Conservation (phyloP, 2,329 filamentous ascomycete species). For the Cordyceps sp. region DNA sequence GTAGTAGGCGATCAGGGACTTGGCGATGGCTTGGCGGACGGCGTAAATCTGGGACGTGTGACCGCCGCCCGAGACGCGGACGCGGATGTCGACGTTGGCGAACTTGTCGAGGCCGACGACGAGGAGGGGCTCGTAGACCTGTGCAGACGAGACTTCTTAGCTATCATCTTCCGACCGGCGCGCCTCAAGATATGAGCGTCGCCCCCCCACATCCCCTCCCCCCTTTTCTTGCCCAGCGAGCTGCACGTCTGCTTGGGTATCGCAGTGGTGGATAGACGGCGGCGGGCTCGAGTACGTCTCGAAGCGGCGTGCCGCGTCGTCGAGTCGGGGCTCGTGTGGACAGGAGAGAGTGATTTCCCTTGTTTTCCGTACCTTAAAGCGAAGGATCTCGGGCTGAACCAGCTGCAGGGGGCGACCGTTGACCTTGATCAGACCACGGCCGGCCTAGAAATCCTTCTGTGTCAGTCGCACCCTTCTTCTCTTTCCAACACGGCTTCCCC, state of each 20-base stretch:
- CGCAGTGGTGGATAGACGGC: too few relatives aligned
- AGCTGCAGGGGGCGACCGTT: conserved; percentile 93
- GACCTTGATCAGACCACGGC: conserved; percentile 80
- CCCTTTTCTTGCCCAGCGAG: too few relatives aligned
- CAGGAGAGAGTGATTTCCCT: too few relatives aligned
- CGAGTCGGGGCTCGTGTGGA: too few relatives aligned
- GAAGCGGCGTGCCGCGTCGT: too few relatives aligned
- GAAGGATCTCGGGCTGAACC: conserved; percentile 89
- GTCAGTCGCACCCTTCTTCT: too few relatives aligned
- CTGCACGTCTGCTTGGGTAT: too few relatives aligned
- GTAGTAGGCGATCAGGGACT: conserved; percentile 69
- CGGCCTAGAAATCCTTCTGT: conserved; percentile 21
- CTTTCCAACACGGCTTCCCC: too few relatives aligned
- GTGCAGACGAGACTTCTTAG: conserved; percentile 2
- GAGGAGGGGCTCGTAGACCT: conserved; percentile 97
- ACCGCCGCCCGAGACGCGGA: conserved; percentile 92
- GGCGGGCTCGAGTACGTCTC: too few relatives aligned
- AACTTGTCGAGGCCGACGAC: conserved; percentile 97
- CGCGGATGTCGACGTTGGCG: conserved; percentile 89
- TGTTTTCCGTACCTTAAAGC: conserved; percentile 67
- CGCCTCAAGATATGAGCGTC: too few relatives aligned
- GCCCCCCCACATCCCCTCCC: too few relatives aligned
- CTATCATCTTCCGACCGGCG: too few relatives aligned
- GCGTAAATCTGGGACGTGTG: conserved; percentile 97
- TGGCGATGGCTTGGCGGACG: conserved; percentile 97